Evolutionary conservation across 1,284 basidiomycete species (phyloP), one percentile per base, ranked within the genome.

Genomic region (Cryptococcus amylolentus): DNA sequence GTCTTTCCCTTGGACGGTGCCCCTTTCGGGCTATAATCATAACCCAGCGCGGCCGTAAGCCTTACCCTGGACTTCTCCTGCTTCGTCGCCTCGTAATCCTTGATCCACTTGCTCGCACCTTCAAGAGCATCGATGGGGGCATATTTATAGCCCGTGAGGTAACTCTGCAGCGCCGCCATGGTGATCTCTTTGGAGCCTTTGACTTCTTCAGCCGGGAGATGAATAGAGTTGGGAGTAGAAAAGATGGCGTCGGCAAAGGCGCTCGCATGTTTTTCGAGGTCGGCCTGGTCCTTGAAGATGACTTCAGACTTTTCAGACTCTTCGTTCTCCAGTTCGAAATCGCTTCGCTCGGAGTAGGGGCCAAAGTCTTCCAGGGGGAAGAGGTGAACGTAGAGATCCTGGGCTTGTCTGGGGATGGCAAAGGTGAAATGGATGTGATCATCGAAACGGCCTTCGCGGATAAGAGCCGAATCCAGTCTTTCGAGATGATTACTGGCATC

Each of bases 141-240:
- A 4, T 65, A 55, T 52, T 71, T 73, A 56, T 69, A 60, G 20
- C 61, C 45, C 49, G 73, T 59, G 38, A 75, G 80, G 73, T 89
- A 91, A 3, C 88, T 89, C 79, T 92, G 90, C 60, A 92, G 80
- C 49, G 84, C 82, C 14, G 89, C 89, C 60, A 91, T 89, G 65
- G 88, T 89, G 51, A 92, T 80, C n/a, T 46, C 42, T 3, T 16
- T 14, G 5, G 20, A 9, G 3, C n/a, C 7, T 14, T 47, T 18
- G 37, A 48, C 43, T 18, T n/a, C n/a, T 23, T 47, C n/a, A 12
- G 55, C 18, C 8, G 9, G 2, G 20, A 16, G 31, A 14, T 13
- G 9, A 3, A 13, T 4, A 35, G 43, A 16, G 18, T 45, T 2
- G 7, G 41, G 4, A 2, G 48, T 39, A 2, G 49, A 51, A 16